Base-by-base conservation (phyloP, 768 basidiomycete genomes). In the Daedaleopsis nitida region DNA sequence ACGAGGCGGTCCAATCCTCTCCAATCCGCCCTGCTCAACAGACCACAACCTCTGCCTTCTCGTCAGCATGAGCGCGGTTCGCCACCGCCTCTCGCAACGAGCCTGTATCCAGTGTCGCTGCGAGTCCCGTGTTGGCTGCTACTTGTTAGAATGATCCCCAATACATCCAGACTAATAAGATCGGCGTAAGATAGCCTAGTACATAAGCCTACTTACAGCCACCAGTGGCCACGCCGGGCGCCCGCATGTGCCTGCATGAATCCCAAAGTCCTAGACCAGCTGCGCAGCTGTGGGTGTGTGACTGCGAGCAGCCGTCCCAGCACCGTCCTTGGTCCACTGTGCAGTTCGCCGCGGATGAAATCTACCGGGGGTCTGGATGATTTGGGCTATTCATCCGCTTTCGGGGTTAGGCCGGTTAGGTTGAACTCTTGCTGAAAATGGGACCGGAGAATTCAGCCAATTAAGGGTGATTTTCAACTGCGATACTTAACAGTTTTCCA, bases 1-100 rank as follows among this genome's bases (percentile, higher is more conserved):
- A 60, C 64, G 59, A 65, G 59, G 64, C 58, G n/a, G 43, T 19
- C 52, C n/a, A 27, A 34, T 47, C 52, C 49, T 56, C n/a, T 49
- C n/a, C 50, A 7, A 21, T 62, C 43, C 8, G 7, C 50, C 21
- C 14, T 13, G 51, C 21, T 19, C 24, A 17, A 35, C 51, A 52
- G 34, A 35, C 17, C 51, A 35, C 32, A 52, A n/a, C n/a, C n/a
- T 52, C 13, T 23, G 16, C 4, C 50, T 11, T 32, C 27, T 7
- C 27, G 27, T 7, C 27, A 32, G 50, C 24, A 35, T 32, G 24
- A 27, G 27, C 50, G 9, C 32, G 19, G 19, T 7, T 32, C 21
- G 19, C 27, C 42, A n/a, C 32, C 24, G 51, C 11, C 52, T 34
- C 37, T 42, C 38, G 37, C 35, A 7, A 12, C 23, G 19, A 49